Evolutionary conservation across 208 protist species (phyloP).

Genomic region (Leishmania gerbilli): DNA sequence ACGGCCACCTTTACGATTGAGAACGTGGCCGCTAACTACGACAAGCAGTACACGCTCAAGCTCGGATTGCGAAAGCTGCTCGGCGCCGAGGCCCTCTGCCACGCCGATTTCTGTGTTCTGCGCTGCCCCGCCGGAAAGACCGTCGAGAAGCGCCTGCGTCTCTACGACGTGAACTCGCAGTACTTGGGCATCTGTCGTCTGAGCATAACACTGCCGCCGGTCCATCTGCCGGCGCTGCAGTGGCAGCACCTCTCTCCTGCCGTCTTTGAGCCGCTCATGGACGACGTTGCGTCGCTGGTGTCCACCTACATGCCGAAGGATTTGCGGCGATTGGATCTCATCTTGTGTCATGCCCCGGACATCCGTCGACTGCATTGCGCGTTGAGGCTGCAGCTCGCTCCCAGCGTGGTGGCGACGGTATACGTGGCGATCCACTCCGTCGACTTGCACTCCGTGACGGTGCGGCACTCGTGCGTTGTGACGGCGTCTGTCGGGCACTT

Average conservation of each 20-base stretch:
- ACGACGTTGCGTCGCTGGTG: constrained; percentile 75
- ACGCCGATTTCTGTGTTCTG: constrained; percentile 66
- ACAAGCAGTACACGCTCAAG: constrained; percentile 57
- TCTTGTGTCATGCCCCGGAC: constrained; percentile 45
- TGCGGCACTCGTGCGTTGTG: constrained; percentile 31
- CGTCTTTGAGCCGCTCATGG: constrained; percentile 52
- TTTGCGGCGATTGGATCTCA: constrained; percentile 51
- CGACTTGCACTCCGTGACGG: constrained; percentile 29
- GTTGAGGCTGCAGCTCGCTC: constrained; percentile 65
- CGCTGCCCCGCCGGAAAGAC: constrained; percentile 36
- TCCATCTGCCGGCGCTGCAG: constrained; percentile 15
- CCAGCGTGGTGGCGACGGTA: constrained; percentile 63
- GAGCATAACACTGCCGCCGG: constrained; percentile 40
- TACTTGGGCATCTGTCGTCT: constrained; percentile 64
- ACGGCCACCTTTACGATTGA: constrained; percentile 30
- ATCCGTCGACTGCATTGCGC: constrained; percentile 47
- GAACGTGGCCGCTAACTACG: constrained; percentile 21
- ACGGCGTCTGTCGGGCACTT: constrained; percentile 35
- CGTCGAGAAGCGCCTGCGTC: constrained; percentile 47
- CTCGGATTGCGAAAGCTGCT: constrained; percentile 38
- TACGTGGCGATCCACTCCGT: constrained; percentile 59
- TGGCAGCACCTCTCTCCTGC: constrained; percentile 20
- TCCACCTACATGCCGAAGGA: constrained; percentile 70
- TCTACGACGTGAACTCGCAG: constrained; percentile 57
- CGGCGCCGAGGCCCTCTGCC: constrained; percentile 39